Conservation (phyloP, 2,329 filamentous ascomycete genomes). For the Monilinia fructigena region DNA sequence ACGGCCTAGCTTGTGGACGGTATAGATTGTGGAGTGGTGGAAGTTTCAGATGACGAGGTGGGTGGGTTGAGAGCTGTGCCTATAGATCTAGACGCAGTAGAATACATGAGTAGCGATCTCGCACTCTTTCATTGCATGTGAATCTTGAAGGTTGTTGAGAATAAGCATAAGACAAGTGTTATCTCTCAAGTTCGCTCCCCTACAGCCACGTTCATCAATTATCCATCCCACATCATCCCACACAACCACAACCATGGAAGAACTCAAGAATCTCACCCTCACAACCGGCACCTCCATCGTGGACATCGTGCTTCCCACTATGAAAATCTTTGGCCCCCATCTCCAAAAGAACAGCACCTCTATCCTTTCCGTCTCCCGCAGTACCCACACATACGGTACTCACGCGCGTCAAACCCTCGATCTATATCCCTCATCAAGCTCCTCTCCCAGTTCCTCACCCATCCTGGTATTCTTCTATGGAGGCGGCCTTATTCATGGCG, state of each 20-base stretch:
- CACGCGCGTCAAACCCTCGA: slow-evolving; percentile 38
- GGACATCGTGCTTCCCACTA: slow-evolving; percentile 31
- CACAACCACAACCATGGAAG: slow-evolving; percentile 30
- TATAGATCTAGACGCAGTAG: too few species aligned
- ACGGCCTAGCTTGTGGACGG: background rate
- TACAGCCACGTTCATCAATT: background rate
- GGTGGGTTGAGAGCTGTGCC: background rate
- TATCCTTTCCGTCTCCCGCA: slow-evolving; percentile 33
- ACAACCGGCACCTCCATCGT: slow-evolving; percentile 28
- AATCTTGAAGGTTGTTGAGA: background rate
- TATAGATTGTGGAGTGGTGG: background rate
- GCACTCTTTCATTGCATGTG: background rate
- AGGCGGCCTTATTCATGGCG: slow-evolving; percentile 36
- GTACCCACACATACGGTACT: slow-evolving; percentile 33
- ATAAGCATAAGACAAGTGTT: background rate
- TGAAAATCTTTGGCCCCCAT: slow-evolving; percentile 33
- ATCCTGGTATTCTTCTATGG: slow-evolving; percentile 39
- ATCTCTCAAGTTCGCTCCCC: background rate
- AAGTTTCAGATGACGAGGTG: background rate
- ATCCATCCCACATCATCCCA: background rate
- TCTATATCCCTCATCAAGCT: slow-evolving; percentile 30
- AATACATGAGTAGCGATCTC: background rate
- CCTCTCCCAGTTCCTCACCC: slow-evolving; percentile 21
- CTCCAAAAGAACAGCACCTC: slow-evolving; percentile 30
- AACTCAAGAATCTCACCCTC: slow-evolving; percentile 28